Evolutionary conservation across 1,284 basidiomycete species (phyloP), one percentile per base, ranked within the genome.

Genomic region (Ceratobasidium sp.): DNA sequence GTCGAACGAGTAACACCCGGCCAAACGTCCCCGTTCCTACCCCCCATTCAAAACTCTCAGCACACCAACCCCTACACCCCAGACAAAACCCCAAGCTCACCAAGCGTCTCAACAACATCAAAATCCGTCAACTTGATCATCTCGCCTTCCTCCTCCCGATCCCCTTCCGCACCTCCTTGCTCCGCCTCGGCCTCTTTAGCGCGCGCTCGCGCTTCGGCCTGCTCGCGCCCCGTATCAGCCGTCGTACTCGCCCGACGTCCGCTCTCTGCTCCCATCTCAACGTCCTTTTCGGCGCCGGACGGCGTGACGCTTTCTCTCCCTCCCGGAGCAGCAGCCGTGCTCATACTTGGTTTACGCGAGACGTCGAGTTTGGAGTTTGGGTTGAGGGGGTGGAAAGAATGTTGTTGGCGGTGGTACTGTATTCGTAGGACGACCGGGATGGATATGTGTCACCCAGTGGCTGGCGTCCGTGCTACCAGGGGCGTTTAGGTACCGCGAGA

Each of bases 11-110:
- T 79, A 98, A 90, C 15, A 98, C 97, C 75, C 95, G 93, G 69
- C 92, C 97, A 85, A 98, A 98, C 0, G 97, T 98, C 18, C 97
- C 97, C 5, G 97, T 97, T 15, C 97, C 96, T 95, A 55, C 18
- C 39, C 39, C 26, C 33, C 33, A 4, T 33, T 4, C 33, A 33
- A 33, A 33, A 53, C 28, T 33, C 7, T 40, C 56, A 55, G 53
- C 63, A 20, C 64, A 23, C 39, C 49, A 39, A 55, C 33, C n/a
- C 26, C 40, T 46, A 61, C 78, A 33, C 1, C 28, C 77, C 55
- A 68, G 70, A 77, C n/a, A 58, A 18, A 78, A 81, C 63, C 69
- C 77, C 40, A 60, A 58, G 83, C 88, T 80, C 83, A 94, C 94
- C 94, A 78, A 95, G 85, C 5, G 93, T 92, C 18, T 94, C 93